Evolutionary conservation across 768 basidiomycete genomes (phyloP), one percentile per base, ranked within the genome.

Genomic region (Epithele typhae): DNA sequence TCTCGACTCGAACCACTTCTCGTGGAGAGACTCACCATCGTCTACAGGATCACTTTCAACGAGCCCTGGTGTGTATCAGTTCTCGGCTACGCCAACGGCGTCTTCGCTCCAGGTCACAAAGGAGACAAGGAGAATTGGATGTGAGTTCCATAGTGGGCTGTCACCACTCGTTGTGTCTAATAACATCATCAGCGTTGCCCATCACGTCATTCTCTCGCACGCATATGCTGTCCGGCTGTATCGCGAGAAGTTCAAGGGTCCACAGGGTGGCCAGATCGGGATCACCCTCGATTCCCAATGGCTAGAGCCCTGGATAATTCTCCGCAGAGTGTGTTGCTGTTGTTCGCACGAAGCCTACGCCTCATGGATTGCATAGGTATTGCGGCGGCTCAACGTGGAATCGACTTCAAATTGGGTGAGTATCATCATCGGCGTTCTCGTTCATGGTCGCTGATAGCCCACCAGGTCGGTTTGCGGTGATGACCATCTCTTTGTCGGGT

Each of bases 231-330:
- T 80, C 32, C 79, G 85, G 55, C 54, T 79, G 5, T 89, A 87
- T 56, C 77, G 82, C 21, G 74, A 81, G n/a, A 64, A 81, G 45
- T 89, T 78, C 73, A 81, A 85, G 64, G 49, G 72, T 3, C 63
- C 46, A 1, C 84, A 87, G 59, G 69, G 74, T 3, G 88, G 85
- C 21, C 68, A 73, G 52, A 84, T 88, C 52, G 86, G 85, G 8
- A 87, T 90, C 58, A 88, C 87, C 0, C 68, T 88, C 30, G 87
- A 87, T 55, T 81, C 82, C n/a, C 81, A 84, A 58, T 87, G 82
- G 83, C 71, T 76, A 25, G 77, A 82, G 60, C 86, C 87, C 3
- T 88, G 79, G 51, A 87, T 52, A 74, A 84, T 49, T 71, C 64
- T 24, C 78, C 76, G 8, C 79, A 82, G 56, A 87, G 86, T 87